Conservation (phyloP, 2,329 filamentous ascomycete species). For the Pleurostoma richardsiae region DNA sequence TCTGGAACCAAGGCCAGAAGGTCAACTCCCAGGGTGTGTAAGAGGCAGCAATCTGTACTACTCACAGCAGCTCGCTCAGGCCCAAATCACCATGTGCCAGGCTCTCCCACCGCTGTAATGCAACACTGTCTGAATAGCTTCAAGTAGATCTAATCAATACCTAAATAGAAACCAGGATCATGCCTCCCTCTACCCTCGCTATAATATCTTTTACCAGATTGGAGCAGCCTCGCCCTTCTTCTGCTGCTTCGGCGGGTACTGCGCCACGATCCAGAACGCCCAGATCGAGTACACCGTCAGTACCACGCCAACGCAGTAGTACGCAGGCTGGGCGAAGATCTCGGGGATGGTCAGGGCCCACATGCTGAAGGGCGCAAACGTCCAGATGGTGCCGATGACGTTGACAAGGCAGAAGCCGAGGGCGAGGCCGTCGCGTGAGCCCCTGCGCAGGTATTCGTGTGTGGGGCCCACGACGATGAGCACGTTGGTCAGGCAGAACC, state of each 20-base stretch:
- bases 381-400: background rate
- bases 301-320: constrained; percentile 1
- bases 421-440: constrained; percentile 4
- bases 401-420: constrained; percentile 6
- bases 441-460: constrained; percentile 4
- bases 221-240: background rate
- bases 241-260: background rate
- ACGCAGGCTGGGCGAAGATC: constrained; percentile 2
- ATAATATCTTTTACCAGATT: background rate
- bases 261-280: background rate
- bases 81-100: no score
- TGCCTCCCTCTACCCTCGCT: background rate
- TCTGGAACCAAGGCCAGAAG: no score
- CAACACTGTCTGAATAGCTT: no score
- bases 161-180: background rate
- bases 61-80: no score
- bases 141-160: no score
- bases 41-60: no score
- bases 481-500: constrained; percentile 9
- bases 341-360: constrained; percentile 1
- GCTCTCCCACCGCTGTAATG: no score
- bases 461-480: constrained; percentile 7
- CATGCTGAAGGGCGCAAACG: constrained; percentile 1
- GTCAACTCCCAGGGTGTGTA: no score
- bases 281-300: background rate